phyloP scores from a whole-genome alignment of 2,329 filamentous ascomycete genomes.

The Neonectria punicea region DNA sequence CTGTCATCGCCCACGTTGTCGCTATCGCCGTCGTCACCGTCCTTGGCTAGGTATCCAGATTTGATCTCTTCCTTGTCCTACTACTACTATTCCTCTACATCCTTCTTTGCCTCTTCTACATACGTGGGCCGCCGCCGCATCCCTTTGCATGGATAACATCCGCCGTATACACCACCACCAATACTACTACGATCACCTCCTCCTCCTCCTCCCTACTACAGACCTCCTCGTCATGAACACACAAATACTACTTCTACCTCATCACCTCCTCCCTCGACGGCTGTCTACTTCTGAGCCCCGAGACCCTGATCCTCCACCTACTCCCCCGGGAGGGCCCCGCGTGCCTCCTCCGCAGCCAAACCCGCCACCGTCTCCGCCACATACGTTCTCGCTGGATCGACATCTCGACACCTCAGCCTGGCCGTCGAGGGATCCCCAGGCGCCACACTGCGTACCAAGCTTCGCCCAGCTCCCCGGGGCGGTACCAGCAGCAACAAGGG shows the following conservation, averaged over 20 bases:
- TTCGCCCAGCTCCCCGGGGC: conserved; percentile 17
- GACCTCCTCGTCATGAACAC: conserved; percentile 19
- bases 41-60: background rate
- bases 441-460: conserved; percentile 18
- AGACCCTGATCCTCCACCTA: conserved; percentile 43
- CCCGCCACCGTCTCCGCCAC: conserved; percentile 44
- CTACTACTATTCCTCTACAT: background rate
- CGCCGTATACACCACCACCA: background rate
- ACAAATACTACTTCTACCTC: conserved; percentile 1
- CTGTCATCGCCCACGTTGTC: background rate
- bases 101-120: background rate
- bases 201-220: background rate
- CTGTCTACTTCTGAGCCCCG: conserved; percentile 18
- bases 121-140: background rate
- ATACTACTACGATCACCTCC: background rate
- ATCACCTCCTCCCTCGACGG: conserved; percentile 9
- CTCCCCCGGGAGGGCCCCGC: conserved; percentile 44
- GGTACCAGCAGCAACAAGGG: conserved; percentile 6
- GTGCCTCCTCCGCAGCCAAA: conserved; percentile 43
- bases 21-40: background rate
- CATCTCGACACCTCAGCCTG: background rate
- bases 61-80: background rate
- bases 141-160: background rate
- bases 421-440: background rate
- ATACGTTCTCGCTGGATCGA: conserved; percentile 21